phyloP scores from a whole-genome alignment of 768 basidiomycete species.

The Suillus paluster region DNA sequence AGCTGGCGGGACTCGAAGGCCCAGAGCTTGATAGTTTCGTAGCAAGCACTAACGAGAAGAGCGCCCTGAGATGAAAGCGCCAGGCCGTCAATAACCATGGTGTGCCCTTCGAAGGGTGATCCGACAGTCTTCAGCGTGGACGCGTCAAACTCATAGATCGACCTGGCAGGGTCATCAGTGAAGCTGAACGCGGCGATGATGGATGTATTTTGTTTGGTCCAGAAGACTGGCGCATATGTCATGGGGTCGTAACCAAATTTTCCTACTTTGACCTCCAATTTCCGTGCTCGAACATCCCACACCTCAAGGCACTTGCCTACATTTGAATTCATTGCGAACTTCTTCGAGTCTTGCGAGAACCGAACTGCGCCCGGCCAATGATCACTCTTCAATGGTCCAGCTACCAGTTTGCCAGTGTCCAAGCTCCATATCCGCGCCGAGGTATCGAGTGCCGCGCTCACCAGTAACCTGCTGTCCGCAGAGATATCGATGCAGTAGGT shows the following conservation, averaged over 20 bases:
- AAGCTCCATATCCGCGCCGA: not conserved
- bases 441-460: not conserved
- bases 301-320: not conserved
- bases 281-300: not conserved
- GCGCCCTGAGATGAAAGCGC: not conserved
- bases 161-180: not conserved
- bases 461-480: not conserved
- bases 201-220: not conserved
- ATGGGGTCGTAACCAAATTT: not conserved
- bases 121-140: not conserved
- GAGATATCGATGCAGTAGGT: not conserved
- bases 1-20: slow-evolving; percentile 2
- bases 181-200: not conserved
- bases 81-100: not conserved
- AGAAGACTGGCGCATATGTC: not conserved
- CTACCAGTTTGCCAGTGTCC: not conserved
- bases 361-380: not conserved
- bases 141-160: not conserved
- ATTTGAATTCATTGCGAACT: not conserved
- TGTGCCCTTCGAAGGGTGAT: not conserved
- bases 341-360: slow-evolving; percentile 1
- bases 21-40: slow-evolving; percentile 1
- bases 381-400: not conserved
- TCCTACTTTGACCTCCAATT: not conserved
- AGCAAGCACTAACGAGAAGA: not conserved